phyloP scores from a whole-genome alignment of 306 rosid genomes.

The peach (Prunus persica) region Prunus_persica_NCBIv2 NC_034013.1:3738501-3739000 shows the following conservation, averaged over 20 bases:
- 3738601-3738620: constrained; percentile 32
- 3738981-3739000: constrained; percentile 23
- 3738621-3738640: constrained; percentile 56
- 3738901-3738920: background rate
- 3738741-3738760: constrained; percentile 29
- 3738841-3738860: background rate
- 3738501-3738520: constrained; percentile 26
- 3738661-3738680: constrained; percentile 30
- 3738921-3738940: background rate
- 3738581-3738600: constrained; percentile 35
- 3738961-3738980: constrained; percentile 27
- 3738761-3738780: constrained; percentile 17
- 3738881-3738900: background rate
- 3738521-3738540: constrained; percentile 21
- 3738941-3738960: constrained; percentile 29
- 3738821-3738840: background rate
- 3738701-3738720: constrained; percentile 25
- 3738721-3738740: constrained; percentile 22
- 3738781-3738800: background rate
- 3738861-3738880: background rate
- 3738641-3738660: constrained; percentile 46
- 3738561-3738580: constrained; percentile 23
- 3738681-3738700: constrained; percentile 37
- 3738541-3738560: constrained; percentile 22
- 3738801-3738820: background rate